Evolutionary conservation across 148 eudicot species (phyloP).

Genomic region (Cornus controversa): DNA sequence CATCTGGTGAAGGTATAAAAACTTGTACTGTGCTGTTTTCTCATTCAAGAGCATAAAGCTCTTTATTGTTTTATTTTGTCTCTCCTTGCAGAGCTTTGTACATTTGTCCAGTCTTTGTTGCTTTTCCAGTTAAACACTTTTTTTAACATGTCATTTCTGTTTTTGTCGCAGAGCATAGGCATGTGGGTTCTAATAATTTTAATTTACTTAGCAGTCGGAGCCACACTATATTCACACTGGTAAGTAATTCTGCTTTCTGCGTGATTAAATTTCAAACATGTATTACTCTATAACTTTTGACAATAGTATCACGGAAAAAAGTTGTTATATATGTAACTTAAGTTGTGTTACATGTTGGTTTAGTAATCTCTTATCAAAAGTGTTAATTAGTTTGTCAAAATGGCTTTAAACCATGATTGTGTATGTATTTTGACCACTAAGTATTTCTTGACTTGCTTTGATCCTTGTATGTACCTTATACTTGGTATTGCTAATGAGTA

Average conservation of each 20-base stretch:
- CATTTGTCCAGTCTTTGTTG: not conserved
- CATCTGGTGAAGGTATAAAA: constrained; percentile 74
- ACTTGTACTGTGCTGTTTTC: not conserved
- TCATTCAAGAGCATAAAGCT: not conserved
- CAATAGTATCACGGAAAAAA: not conserved
- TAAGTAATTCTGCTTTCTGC: constrained; percentile 19
- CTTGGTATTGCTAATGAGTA: not conserved
- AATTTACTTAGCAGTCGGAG: constrained; percentile 84
- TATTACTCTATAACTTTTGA: not conserved
- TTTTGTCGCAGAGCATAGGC: constrained; percentile 59
- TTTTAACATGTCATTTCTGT: constrained; percentile 1
- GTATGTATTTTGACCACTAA: not conserved
- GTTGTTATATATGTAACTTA: not conserved
- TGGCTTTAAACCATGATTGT: not conserved
- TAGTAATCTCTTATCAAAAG: not conserved
- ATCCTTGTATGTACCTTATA: not conserved
- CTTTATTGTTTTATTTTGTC: not conserved
- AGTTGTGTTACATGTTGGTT: not conserved
- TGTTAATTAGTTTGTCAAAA: not conserved
- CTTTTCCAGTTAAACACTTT: not conserved
- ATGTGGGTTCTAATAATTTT: constrained; percentile 82
- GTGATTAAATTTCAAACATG: not conserved
- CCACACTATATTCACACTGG: constrained; percentile 84
- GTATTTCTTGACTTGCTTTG: not conserved
- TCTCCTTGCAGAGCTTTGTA: not conserved